phyloP scores from a whole-genome alignment of 306 rosid species.

The Sphenostylis stenocarpa region DNA sequence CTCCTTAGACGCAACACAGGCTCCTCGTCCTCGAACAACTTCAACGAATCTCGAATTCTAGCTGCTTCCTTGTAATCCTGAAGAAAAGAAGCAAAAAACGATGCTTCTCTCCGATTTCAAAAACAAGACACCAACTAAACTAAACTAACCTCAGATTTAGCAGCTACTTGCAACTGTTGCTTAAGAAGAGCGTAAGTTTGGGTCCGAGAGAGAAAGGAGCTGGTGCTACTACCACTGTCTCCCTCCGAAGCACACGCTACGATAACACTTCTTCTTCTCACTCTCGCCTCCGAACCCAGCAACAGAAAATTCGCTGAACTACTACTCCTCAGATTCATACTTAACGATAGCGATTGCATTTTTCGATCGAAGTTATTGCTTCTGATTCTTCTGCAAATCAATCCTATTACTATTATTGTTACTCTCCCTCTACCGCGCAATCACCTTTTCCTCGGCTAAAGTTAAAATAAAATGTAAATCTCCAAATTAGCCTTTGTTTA shows the following conservation, averaged over 20 bases:
- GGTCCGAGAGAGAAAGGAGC: conserved; percentile 67
- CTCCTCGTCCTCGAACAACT: conserved; percentile 76
- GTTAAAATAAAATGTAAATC: background rate
- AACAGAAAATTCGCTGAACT: conserved; percentile 40
- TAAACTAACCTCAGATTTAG: conserved; percentile 74
- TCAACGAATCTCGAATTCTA: conserved; percentile 83
- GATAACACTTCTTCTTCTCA: conserved; percentile 31
- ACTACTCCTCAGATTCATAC: conserved; percentile 43
- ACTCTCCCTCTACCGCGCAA: background rate
- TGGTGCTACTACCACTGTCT: conserved; percentile 29
- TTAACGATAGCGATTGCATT: conserved; percentile 75
- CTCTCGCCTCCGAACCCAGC: conserved; percentile 32
- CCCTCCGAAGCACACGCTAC: conserved; percentile 58
- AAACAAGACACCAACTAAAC: background rate
- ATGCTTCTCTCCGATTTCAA: background rate
- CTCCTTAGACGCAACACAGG: conserved; percentile 77
- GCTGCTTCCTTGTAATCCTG: conserved; percentile 96
- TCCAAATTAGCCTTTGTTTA: background rate
- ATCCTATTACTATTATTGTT: background rate
- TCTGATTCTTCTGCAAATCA: background rate
- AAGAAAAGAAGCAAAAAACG: background rate
- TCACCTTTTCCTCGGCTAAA: background rate
- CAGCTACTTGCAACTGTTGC: conserved; percentile 89
- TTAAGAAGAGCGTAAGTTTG: conserved; percentile 80
- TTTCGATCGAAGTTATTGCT: background rate